Conservation (phyloP, 176 grass and related monocot species). For the Zizania latifolia region DNA sequence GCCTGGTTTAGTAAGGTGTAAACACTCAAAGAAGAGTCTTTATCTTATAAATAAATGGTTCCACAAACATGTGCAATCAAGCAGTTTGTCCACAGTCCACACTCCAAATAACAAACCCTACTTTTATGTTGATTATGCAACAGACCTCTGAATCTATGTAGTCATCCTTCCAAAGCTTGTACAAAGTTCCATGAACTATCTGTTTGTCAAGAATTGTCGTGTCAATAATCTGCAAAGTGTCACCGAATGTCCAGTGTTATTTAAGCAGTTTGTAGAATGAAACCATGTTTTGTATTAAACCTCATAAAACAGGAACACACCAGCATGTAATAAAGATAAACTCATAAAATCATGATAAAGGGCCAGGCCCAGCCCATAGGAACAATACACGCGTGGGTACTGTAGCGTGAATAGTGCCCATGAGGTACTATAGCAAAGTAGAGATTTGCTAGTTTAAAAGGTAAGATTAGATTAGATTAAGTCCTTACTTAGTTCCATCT, state of each 20-base stretch:
- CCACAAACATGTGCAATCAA: background rate
- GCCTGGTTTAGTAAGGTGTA: background rate
- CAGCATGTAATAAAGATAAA: slow-evolving; percentile 15
- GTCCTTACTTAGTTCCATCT: too few relatives aligned
- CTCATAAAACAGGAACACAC: slow-evolving; percentile 17
- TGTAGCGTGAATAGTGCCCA: too few relatives aligned
- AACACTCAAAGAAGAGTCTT: background rate
- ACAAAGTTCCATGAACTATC: slow-evolving; percentile 61
- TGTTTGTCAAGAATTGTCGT: slow-evolving; percentile 69
- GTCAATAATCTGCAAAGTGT: slow-evolving; percentile 66
- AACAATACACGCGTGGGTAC: too few relatives aligned
- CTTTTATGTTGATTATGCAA: background rate
- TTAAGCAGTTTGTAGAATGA: background rate
- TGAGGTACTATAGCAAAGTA: too few relatives aligned
- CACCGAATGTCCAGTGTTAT: slow-evolving; percentile 14
- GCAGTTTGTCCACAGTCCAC: background rate
- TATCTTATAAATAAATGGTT: background rate
- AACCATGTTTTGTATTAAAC: slow-evolving; percentile 11
- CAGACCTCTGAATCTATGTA: slow-evolving; percentile 60
- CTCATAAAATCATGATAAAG: slow-evolving; percentile 10
- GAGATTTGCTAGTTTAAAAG: too few relatives aligned
- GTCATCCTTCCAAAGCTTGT: slow-evolving; percentile 76
- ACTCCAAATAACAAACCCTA: background rate
- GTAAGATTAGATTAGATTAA: too few relatives aligned
- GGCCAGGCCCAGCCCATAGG: too few relatives aligned